phyloP scores from a whole-genome alignment of 2,329 filamentous ascomycete genomes.

The Trichoderma koningii region DNA sequence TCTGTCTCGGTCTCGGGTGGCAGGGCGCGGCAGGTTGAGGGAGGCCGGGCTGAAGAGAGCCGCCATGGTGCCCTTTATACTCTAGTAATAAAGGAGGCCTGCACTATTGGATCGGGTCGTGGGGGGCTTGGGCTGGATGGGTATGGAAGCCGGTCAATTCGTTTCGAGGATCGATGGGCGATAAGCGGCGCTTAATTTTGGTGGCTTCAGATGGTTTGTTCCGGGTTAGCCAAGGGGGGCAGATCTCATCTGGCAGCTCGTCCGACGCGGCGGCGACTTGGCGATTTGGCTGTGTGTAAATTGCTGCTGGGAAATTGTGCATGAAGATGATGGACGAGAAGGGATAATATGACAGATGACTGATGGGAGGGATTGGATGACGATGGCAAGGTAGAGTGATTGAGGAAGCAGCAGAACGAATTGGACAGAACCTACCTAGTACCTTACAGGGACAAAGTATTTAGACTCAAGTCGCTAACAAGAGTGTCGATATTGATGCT shows the following conservation, averaged over 20 bases:
- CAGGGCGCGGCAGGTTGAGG: slow-evolving; percentile 36
- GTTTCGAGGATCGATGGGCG: slow-evolving; percentile 11
- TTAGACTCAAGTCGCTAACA: no score
- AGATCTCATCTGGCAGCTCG: neutral
- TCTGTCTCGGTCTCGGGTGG: slow-evolving; percentile 38
- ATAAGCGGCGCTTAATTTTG: slow-evolving; percentile 21
- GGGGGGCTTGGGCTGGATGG: neutral
- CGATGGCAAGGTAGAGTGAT: no score
- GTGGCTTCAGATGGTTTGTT: neutral
- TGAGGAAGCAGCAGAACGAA: no score
- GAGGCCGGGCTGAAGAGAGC: slow-evolving; percentile 41
- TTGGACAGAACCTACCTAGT: neutral
- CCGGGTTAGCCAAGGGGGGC: slow-evolving; percentile 19
- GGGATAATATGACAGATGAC: neutral
- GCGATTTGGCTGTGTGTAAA: neutral
- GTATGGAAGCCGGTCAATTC: neutral
- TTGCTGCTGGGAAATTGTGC: neutral
- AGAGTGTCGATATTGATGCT: no score
- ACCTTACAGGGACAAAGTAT: neutral
- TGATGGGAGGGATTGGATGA: neutral
- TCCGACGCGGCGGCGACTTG: neutral
- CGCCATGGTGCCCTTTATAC: slow-evolving; percentile 22
- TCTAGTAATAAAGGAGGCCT: no score
- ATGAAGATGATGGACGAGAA: neutral
- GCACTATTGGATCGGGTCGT: slow-evolving; percentile 13